Conservation (phyloP, 2,329 filamentous ascomycete genomes). For the Xylariaceae sp. region DNA sequence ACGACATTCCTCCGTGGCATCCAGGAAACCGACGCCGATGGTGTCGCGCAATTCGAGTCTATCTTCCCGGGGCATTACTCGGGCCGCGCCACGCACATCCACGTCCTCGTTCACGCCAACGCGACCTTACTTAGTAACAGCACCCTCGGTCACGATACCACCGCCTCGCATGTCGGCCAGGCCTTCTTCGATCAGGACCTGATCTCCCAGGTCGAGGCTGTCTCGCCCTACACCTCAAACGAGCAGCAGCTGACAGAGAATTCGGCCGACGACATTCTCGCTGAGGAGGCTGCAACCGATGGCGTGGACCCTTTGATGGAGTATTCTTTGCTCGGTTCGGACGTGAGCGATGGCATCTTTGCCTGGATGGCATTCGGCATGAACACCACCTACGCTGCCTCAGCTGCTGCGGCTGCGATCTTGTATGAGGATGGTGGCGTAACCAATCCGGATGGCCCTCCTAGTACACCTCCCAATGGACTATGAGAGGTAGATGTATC, state of each 20-base stretch:
- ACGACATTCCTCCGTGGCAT: constrained; percentile 38
- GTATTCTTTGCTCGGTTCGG: constrained; percentile 53
- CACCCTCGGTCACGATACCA: constrained; percentile 42
- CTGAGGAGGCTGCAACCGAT: constrained; percentile 18
- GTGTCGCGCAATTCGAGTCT: constrained; percentile 37
- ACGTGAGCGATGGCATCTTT: constrained; percentile 47
- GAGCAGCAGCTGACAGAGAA: constrained; percentile 38
- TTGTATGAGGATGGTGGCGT: too few relatives aligned
- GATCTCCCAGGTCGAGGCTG: constrained; percentile 44
- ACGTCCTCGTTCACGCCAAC: constrained; percentile 41
- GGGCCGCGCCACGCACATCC: constrained; percentile 43
- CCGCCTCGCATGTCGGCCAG: constrained; percentile 57
- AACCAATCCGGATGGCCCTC: too few relatives aligned
- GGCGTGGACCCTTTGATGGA: constrained; percentile 36
- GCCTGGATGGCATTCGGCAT: constrained; percentile 53
- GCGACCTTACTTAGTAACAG: constrained; percentile 34
- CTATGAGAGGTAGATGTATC: too few relatives aligned
- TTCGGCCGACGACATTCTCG: constrained; percentile 24
- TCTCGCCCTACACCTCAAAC: constrained; percentile 43
- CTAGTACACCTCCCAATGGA: too few relatives aligned
- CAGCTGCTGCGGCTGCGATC: too few relatives aligned
- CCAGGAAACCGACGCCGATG: constrained; percentile 35
- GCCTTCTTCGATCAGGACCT: constrained; percentile 61
- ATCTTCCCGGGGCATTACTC: constrained; percentile 43
- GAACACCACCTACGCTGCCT: too few relatives aligned